phyloP scores from a whole-genome alignment of 2,329 filamentous ascomycete genomes.

The Helotiales sp. region DNA sequence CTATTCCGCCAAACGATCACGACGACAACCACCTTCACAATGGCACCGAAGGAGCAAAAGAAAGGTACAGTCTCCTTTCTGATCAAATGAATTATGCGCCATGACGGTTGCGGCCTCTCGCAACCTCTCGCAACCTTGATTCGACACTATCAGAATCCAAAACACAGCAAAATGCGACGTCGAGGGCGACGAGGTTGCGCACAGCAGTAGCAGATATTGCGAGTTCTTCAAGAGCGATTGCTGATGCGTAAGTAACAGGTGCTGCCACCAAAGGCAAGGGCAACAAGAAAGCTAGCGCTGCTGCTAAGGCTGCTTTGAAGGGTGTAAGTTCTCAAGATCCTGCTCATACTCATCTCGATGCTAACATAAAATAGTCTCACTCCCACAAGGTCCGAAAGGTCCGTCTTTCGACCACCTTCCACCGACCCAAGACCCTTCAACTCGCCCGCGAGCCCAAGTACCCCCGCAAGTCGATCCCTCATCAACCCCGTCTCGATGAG shows the following conservation, averaged over 20 bases:
- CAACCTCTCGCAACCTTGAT: conserved; percentile 19
- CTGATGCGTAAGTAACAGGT: conserved; percentile 64
- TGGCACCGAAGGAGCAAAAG: conserved; percentile 37
- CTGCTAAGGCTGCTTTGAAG: conserved; percentile 94
- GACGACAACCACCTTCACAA: conserved; percentile 26
- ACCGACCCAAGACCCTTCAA: conserved; percentile 94
- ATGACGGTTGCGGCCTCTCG: conserved; percentile 18
- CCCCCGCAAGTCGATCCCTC: conserved; percentile 91
- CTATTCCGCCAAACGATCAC: conserved; percentile 20
- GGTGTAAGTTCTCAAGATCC: conserved; percentile 69
- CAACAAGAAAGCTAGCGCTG: conserved; percentile 85
- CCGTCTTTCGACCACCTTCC: conserved; percentile 91
- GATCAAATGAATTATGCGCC: conserved; percentile 15
- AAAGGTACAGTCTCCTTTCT: conserved; percentile 37
- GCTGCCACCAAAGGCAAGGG: conserved; percentile 57
- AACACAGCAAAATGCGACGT: conserved; percentile 20
- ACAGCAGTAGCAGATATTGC: conserved; percentile 60
- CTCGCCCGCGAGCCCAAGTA: conserved; percentile 92
- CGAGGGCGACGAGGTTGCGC: conserved; percentile 28
- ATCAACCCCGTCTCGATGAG: conserved; percentile 89
- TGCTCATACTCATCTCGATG: conserved; percentile 43
- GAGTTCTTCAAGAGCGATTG: conserved; percentile 55
- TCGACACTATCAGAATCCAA: conserved; percentile 21
- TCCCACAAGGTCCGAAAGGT: conserved; percentile 91
- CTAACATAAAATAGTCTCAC: conserved; percentile 53